These are phyloP conservation scores for Heritiera fomes DNA, from an alignment of 345 rosid genomes.

Conservation along the genomic window DNA sequence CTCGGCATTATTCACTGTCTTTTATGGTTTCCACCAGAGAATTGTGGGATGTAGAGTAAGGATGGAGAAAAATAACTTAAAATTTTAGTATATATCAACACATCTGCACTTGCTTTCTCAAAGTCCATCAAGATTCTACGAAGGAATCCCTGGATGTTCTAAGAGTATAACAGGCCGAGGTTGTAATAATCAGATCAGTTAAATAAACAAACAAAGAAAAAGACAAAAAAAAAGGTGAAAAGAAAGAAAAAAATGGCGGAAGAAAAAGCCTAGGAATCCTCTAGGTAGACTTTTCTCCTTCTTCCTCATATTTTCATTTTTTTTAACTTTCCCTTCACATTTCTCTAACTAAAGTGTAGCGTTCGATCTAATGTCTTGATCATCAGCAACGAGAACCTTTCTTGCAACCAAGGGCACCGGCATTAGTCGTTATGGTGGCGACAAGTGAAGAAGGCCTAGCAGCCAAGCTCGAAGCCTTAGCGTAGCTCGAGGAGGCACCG, in stretches of 20 bases:
- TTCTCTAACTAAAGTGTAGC: slow-evolving; percentile 16
- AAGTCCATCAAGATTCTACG: slow-evolving; percentile 37
- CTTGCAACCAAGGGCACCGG: slow-evolving; percentile 69
- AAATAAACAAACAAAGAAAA: background rate
- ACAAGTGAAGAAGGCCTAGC: slow-evolving; percentile 77
- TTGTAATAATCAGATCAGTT: slow-evolving; percentile 39
- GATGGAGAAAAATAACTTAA: background rate
- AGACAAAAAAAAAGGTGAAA: slow-evolving; percentile 12
- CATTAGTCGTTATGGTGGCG: slow-evolving; percentile 48
- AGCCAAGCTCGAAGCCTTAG: slow-evolving; percentile 75
- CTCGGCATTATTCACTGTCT: background rate
- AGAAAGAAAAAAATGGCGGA: background rate
- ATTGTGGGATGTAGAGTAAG: background rate
- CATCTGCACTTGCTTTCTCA: slow-evolving; percentile 47
- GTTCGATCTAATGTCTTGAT: background rate
- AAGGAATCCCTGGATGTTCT: slow-evolving; percentile 36
- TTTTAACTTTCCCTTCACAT: too few relatives aligned
- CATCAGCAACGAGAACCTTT: slow-evolving; percentile 68
- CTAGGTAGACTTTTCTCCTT: slow-evolving; percentile 18
- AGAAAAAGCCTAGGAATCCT: slow-evolving; percentile 10
- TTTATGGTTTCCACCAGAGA: background rate
- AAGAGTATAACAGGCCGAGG: slow-evolving; percentile 57
- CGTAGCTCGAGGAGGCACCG: slow-evolving; percentile 69
- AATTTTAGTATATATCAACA: slow-evolving; percentile 32
- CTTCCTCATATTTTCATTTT: background rate